Evolutionary conservation across 139 green algal species (phyloP), one percentile per base, ranked within the genome.

Genomic region (Coccomyxa sp.): DNA sequence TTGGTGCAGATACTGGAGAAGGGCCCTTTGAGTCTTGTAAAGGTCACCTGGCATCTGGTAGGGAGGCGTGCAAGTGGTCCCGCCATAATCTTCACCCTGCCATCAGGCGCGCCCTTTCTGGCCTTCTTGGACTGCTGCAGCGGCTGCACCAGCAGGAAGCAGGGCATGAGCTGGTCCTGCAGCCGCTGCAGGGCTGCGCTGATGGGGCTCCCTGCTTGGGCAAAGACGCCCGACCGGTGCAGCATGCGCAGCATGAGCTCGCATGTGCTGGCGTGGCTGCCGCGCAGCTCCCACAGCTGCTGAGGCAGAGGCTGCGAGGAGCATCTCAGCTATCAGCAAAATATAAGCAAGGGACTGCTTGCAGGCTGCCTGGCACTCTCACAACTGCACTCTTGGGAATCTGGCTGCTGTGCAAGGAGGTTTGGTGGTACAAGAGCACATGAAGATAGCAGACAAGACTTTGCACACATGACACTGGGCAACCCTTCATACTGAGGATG

Each of bases 281-380:
- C 2, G 27, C 80, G 80, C 0, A 87, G 79, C 75, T 86, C 76
- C 71, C 79, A 87, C 7, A 87, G 75, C 55, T 82, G 58, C 70
- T 72, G 82, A 39, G 69, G 27, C 36, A 78, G 37, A 2, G 37
- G 81, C 22, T 87, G 39, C 71, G 68, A 12, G 16, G 14, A 12
- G 12, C 50, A 16, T 29, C 50, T 16, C 50, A 72, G 58, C 27
- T 7, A 72, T 34, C 64, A 72, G 24, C 64, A 38, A 37, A 27
- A 22, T 6, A 3, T 36, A 24, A 3, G 31, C 50, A 64, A 64
- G 22, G 50, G n/a, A n/a, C n/a, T n/a, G n/a, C n/a, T n/a, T n/a
- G n/a, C n/a, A n/a, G n/a, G n/a, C n/a, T n/a, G n/a, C n/a, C n/a
- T n/a, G n/a, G n/a, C n/a, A n/a, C 2, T 64, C 50, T 22, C 22